Base-by-base conservation (phyloP, 208 protist genomes). In the Acanthamoeba lenticulata region DNA sequence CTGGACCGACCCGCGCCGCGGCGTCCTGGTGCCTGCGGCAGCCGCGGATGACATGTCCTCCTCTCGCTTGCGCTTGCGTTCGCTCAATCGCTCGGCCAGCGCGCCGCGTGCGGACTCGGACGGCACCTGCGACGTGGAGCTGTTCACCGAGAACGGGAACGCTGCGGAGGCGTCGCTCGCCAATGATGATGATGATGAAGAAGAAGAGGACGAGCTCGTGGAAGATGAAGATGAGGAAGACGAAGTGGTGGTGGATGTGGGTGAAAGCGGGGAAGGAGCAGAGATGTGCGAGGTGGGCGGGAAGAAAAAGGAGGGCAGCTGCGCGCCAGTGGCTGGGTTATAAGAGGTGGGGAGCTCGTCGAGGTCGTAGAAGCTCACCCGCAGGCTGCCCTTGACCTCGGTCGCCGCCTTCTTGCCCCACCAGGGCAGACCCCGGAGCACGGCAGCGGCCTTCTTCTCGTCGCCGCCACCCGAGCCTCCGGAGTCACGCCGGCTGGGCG, bases 321-420 rank as follows among this genome's bases (percentile, higher is more conserved):
- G 72, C 38, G 19, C 40, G 72, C 72, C 72, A n/a, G 72, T 83
- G 72, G 29, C 40, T 11, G 72, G 72, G 42, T 83, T 27, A 5
- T 83, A 15, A 0, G 38, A 0, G 11, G 34, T 49, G 9, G 72
- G 72, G 15, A 83, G 72, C 38, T n/a, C 72, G 29, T 32, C 34
- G 38, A 83, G 72, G 32, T 83, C 72, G 72, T 52, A 83, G 72
- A 83, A 83, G 72, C 72, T 83, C 40, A 83, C 42, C 19, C 72
- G 72, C 72, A 83, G 72, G 72, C 72, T 83, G 72, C 72, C 72
- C 72, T 83, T 83, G 1, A 83, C 72, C 24, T 83, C 72, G 40
- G 72, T 49, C 40, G 72, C 72, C 11, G 42, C 72, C 72, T 83
- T 83, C 36, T 83, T 83, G 72, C 72, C 72, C 72, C 72, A 83